Evolutionary conservation across 2,329 filamentous ascomycete species (phyloP).

Genomic region (Pyricularia grisea): DNA sequence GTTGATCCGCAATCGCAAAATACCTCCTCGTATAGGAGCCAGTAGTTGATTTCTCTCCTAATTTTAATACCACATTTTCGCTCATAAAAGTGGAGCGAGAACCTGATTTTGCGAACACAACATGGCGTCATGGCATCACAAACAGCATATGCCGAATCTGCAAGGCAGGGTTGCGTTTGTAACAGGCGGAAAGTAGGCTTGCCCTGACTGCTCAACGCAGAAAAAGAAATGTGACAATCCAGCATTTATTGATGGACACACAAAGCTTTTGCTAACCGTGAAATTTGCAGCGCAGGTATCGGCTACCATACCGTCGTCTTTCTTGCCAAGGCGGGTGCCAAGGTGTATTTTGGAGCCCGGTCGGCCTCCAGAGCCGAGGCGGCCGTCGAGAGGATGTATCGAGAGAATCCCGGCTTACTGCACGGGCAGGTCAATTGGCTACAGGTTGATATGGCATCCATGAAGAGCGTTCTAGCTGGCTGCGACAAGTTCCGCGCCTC

Average conservation of each 20-base stretch:
- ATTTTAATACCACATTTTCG: neutral
- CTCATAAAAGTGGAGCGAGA: neutral
- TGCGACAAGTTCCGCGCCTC: neutral
- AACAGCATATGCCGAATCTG: neutral
- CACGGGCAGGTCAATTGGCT: neutral
- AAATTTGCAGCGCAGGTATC: neutral
- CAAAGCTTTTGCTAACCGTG: too few species aligned
- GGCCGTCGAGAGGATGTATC: neutral
- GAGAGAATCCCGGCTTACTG: neutral
- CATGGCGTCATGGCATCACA: neutral
- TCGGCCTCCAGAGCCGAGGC: neutral
- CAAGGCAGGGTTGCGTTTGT: neutral
- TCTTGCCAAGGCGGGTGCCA: neutral
- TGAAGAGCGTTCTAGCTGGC: neutral
- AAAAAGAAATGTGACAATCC: too few species aligned
- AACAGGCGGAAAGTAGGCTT: neutral
- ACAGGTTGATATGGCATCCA: neutral
- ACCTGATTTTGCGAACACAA: neutral
- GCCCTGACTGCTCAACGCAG: neutral
- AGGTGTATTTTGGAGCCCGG: neutral
- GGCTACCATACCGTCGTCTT: neutral
- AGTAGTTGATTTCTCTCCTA: too few species aligned
- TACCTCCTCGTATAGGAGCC: too few species aligned
- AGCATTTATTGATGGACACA: too few species aligned
- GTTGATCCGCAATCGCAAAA: too few species aligned